Evolutionary conservation across 2,329 filamentous ascomycete genomes (phyloP).

Genomic region (Cyphellophora attinorum): DNA sequence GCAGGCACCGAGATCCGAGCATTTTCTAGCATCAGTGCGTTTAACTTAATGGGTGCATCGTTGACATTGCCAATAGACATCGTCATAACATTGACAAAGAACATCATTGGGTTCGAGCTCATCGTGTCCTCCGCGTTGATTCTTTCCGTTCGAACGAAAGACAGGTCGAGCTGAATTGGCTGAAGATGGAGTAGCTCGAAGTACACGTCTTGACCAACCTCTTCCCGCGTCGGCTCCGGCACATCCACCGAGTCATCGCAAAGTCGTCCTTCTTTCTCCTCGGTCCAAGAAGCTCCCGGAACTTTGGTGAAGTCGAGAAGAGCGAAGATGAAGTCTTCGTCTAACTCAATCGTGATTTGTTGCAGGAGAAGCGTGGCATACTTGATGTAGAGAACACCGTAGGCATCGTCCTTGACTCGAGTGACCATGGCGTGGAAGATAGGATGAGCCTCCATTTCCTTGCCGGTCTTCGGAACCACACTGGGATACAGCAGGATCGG

Average conservation of each 20-base stretch:
- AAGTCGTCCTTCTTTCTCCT: conserved; percentile 71
- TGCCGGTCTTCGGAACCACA: conserved; percentile 92
- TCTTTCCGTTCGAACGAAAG: conserved; percentile 91
- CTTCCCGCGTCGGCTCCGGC: conserved; percentile 77
- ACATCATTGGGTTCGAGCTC: conserved; percentile 91
- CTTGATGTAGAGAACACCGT: conserved; percentile 96
- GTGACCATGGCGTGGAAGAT: conserved; percentile 89
- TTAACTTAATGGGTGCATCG: conserved; percentile 87
- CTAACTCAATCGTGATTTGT: conserved; percentile 95
- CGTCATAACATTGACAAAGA: conserved; percentile 94
- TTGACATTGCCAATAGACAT: conserved; percentile 99
- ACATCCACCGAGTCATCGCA: conserved; percentile 87
- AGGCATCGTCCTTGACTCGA: conserved; percentile 94
- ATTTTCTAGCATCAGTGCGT: conserved; percentile 89
- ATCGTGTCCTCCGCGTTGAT: conserved; percentile 95
- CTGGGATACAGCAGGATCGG: conserved; percentile 95
- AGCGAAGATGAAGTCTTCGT: conserved; percentile 96
- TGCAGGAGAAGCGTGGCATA: conserved; percentile 90
- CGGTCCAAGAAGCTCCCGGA: conserved; percentile 78
- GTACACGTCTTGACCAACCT: conserved; percentile 88
- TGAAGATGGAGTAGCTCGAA: conserved; percentile 96
- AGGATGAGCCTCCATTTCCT: conserved; percentile 91
- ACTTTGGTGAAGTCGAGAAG: conserved; percentile 91
- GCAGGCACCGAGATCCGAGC: conserved; percentile 80
- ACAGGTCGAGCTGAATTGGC: conserved; percentile 94